A percentile compares a stretch with the other conserved stretches of the same genome.
Conservation (phyloP, 495 filamentous ascomycete species). For the Penicillium silybi region DNA sequence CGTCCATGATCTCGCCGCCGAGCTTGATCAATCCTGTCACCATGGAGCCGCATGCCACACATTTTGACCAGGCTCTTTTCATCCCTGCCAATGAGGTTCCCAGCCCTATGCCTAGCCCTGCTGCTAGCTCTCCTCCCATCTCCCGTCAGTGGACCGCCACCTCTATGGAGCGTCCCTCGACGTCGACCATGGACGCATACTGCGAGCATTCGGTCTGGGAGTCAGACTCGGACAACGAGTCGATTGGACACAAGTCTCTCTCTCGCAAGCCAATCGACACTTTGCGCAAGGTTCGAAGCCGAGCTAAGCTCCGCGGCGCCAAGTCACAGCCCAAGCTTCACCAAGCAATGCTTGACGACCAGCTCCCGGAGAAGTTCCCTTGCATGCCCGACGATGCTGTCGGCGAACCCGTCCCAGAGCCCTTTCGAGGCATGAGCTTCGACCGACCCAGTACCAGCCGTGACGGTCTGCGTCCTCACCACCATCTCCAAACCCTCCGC, state of each 20-base stretch:
- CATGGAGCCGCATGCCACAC: constrained; percentile 42
- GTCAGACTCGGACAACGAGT: constrained; percentile 44
- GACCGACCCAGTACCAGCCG: constrained; percentile 27
- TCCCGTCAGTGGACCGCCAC: constrained; percentile 36
- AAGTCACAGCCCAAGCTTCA: constrained; percentile 41
- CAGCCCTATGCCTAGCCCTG: constrained; percentile 40
- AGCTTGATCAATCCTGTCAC: constrained; percentile 42
- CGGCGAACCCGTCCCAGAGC: constrained; percentile 6
- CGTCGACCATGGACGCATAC: constrained; percentile 38
- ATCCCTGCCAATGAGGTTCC: constrained; percentile 42
- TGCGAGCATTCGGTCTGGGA: constrained; percentile 47
- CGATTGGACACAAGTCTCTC: constrained; percentile 33
- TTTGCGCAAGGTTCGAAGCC: constrained; percentile 46
- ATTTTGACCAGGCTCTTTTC: constrained; percentile 45
- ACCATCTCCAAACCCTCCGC: constrained; percentile 33
- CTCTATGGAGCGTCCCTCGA: constrained; percentile 40
- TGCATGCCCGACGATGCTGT: constrained; percentile 29
- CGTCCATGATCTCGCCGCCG: constrained; percentile 44
- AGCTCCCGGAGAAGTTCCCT: constrained; percentile 29
- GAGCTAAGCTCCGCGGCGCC: constrained; percentile 42
- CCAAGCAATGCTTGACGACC: constrained; percentile 21
- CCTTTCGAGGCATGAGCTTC: constrained; percentile 14
- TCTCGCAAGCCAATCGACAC: constrained; percentile 43
- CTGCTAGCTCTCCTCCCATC: constrained; percentile 31
- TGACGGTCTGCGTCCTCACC: constrained; percentile 22